Conservation (phyloP, 73 alveolate genomes). For the Tetrahymena malaccensis region DNA sequence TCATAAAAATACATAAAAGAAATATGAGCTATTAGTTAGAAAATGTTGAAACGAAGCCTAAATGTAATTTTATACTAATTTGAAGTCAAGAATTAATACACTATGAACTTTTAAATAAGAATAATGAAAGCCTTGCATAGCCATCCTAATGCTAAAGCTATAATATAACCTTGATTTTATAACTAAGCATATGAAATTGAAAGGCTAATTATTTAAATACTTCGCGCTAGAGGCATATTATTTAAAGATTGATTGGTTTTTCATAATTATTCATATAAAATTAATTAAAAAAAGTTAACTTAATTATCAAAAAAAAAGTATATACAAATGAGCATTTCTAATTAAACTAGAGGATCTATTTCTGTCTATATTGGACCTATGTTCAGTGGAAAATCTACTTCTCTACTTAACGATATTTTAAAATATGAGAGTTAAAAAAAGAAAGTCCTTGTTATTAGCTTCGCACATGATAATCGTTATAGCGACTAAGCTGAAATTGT, state of each 20-base stretch:
- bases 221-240: background rate
- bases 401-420: constrained; percentile 63
- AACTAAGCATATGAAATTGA: too few relatives aligned
- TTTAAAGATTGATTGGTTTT: too few relatives aligned
- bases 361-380: background rate
- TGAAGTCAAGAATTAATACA: background rate
- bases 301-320: background rate
- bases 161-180: background rate
- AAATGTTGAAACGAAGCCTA: too few relatives aligned
- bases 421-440: constrained; percentile 57
- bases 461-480: constrained; percentile 68
- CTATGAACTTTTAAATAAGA: too few relatives aligned
- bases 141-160: background rate
- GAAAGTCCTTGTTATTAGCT: constrained; percentile 61
- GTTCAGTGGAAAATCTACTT: constrained; percentile 91
- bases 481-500: constrained; percentile 55
- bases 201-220: too few relatives aligned
- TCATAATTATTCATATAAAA: background rate
- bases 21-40: background rate
- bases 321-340: background rate
- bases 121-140: background rate
- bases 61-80: too few relatives aligned
- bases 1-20: too few relatives aligned
- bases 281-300: background rate
- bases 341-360: background rate